Evolutionary conservation across 495 filamentous ascomycete genomes (phyloP), one percentile per base, ranked within the genome.

Genomic region (Xylaria cubensis): DNA sequence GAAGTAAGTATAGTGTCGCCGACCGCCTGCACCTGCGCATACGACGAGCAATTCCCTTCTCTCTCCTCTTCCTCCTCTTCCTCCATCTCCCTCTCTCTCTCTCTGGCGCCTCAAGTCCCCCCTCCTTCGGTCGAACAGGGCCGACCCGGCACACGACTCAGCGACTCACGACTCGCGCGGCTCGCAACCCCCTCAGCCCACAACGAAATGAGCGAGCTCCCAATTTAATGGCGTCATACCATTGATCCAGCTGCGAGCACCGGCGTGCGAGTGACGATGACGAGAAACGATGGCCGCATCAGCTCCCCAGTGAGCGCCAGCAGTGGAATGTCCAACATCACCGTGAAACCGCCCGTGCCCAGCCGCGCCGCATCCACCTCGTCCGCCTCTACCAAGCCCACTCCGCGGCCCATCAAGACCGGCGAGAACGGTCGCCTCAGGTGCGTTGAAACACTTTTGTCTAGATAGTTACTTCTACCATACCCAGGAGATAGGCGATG

Each of bases 251-350:
- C 76, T 75, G 74, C 67, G 71, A 75, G 76, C 72, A 76, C 74
- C 66, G 74, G 72, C 70, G 67, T 72, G 69, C 70, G 71, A 78
- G 80, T 81, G 83, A 87, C 81, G 78, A 90, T 91, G 89, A 87
- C 87, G 77, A 85, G 86, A 78, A 84, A 87, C 80, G 87, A 90
- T 76, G 84, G 83, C 74, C 86, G 88, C 77, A 86, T 89, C 84
- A 89, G 87, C 82, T 90, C 90, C 74, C 84, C 83, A 78, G 88
- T 88, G 82, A 89, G 88, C 86, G 86, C 89, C 58, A 86, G 86
- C 80, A 89, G 87, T 79, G 87, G 84, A 76, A 83, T 85, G 66
- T 90, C 89, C 65, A 86, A 78, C 76, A 84, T 88, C 71, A 92
- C 90, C 63, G 81, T 89, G 71, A 88, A 85, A 77, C 85, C 83